Evolutionary conservation across 495 filamentous ascomycete species (phyloP), one percentile per base, ranked within the genome.

Genomic region (Aspergillus wentii): DNA sequence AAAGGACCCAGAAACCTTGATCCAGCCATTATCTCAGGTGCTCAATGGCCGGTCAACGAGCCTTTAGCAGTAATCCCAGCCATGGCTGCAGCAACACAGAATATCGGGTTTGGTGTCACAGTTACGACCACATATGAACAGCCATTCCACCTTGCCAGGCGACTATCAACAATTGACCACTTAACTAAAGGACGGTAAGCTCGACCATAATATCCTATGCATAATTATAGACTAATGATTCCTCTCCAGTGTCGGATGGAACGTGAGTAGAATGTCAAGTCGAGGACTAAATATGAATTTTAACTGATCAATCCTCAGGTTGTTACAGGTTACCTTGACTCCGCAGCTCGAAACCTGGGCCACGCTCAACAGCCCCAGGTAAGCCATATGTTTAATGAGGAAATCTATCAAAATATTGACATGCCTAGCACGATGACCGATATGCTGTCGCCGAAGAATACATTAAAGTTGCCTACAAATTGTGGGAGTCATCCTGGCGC

Each of bases 391-490:
- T 18, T 32, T n/a, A 15, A 13, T 21, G 15, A 13, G 14, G 15
- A 14, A 15, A 15, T 21, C n/a, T 1, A 8, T 15, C 14, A 30
- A 14, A 27, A 30, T 20, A 30, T 29, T 44, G 8, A 47, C 27
- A 11, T 13, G n/a, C n/a, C 17, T 40, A 77, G 65, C 81, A 85
- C 57, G 80, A 85, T 48, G 75, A 84, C 41, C 67, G 82, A 29
- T 86, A 86, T 54, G 72, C 68, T 13, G 61, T 77, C 28, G 80
- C 80, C 5, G 76, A 83, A 39, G 82, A 86, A 51, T 86, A 85
- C 54, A 57, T 85, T 41, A 63, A 70, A 27, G 78, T 85, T 5
- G 69, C 83, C 38, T 85, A 85, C 67, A 84, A 83, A 48, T 72
- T 86, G 2, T 75, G 75, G 58, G 74, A 85, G 45, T 79, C 77